Percentiles rank a stretch among this genome's conserved stretches.
Evolutionary conservation across 768 basidiomycete species (phyloP).

Genomic region (Lactarius akahatsu): DNA sequence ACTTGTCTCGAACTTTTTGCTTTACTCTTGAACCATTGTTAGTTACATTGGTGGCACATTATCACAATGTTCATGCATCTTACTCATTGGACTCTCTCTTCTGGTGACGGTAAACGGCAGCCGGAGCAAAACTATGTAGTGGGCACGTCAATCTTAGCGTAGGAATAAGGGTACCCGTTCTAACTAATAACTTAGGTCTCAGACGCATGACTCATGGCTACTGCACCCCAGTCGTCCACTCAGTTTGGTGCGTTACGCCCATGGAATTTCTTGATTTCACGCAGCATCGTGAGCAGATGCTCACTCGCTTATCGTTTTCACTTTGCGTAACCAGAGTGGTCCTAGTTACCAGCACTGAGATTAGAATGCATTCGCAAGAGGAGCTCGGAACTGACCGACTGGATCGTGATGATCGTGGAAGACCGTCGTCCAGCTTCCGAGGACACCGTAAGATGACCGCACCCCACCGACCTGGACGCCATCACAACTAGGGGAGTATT

Average conservation of each 20-base stretch:
- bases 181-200: too few species aligned
- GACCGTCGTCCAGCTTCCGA: slow-evolving; percentile 54
- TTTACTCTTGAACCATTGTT: slow-evolving; percentile 4
- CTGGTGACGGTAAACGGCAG: background rate
- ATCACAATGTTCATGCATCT: slow-evolving; percentile 10
- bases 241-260: too few species aligned
- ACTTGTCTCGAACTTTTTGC: background rate
- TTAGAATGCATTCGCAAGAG: background rate
- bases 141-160: too few species aligned
- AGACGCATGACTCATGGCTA: too few species aligned
- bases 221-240: too few species aligned
- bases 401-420: slow-evolving; percentile 48
- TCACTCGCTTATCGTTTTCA: slow-evolving; percentile 6
- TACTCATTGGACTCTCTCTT: slow-evolving; percentile 3
- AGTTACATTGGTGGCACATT: slow-evolving; percentile 5
- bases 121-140: background rate
- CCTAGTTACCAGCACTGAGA: slow-evolving; percentile 28
- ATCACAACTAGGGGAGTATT: slow-evolving; percentile 44
- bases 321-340: slow-evolving; percentile 36
- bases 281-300: too few species aligned
- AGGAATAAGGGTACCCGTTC: too few species aligned
- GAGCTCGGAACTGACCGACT: slow-evolving; percentile 39
- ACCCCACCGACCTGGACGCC: slow-evolving; percentile 62
- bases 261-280: too few species aligned
- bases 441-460: slow-evolving; percentile 56